Evolutionary conservation across 2,329 filamentous ascomycete species (phyloP).

Genomic region (Phyllosticta capitalensis): DNA sequence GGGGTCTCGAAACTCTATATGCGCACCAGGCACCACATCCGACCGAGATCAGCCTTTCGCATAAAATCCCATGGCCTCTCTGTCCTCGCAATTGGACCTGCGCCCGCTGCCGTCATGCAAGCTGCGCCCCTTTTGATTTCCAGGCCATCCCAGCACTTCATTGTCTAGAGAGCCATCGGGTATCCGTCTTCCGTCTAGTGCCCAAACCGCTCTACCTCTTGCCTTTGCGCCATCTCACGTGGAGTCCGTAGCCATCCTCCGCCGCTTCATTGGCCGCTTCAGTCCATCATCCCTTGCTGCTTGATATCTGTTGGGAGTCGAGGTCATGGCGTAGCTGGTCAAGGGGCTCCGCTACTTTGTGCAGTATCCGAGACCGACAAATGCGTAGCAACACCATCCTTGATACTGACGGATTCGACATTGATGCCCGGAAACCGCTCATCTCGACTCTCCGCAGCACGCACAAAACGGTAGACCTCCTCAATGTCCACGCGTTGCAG

Average conservation of each 20-base stretch:
- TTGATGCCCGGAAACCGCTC: slow-evolving; percentile 25
- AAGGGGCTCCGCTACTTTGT: background rate
- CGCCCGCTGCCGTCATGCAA: background rate
- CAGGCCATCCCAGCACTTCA: background rate
- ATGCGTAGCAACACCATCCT: background rate
- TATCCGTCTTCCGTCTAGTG: background rate
- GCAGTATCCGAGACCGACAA: background rate
- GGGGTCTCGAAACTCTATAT: background rate
- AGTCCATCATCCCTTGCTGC: background rate
- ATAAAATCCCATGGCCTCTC: background rate
- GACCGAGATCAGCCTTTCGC: background rate
- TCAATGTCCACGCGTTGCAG: slow-evolving; percentile 56
- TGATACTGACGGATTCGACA: slow-evolving; percentile 24
- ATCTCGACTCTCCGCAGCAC: slow-evolving; percentile 17
- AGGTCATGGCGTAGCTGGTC: background rate
- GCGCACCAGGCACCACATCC: background rate
- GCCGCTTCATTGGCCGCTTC: background rate
- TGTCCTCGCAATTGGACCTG: background rate
- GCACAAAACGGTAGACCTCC: slow-evolving; percentile 40
- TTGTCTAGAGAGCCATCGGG: too few relatives aligned
- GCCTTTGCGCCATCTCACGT: background rate
- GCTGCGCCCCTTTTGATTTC: background rate
- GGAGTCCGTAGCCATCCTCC: background rate
- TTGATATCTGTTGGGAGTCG: background rate
- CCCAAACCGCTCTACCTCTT: background rate